Base-by-base conservation (phyloP, 2,329 filamentous ascomycete species). In the Colletotrichum tamarilloi region DNA sequence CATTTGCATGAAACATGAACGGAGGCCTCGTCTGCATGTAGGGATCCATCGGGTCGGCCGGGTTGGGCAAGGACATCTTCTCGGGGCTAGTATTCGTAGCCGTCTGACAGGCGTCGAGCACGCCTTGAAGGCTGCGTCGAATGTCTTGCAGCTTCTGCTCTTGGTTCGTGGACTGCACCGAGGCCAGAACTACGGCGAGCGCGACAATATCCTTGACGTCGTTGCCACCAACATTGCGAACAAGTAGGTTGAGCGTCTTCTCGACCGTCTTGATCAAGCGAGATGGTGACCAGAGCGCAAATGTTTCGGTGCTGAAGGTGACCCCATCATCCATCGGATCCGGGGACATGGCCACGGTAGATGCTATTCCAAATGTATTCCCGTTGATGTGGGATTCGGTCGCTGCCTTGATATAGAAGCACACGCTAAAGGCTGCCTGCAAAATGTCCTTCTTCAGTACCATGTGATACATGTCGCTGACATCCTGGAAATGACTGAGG, bases 351-450 rank as follows among this genome's bases (percentile, higher is more conserved):
- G 81, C 79, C 49, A 81, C 75, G 5, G 78, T 70, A 35, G 68
- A 70, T 16, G 62, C 68, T 16, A 68, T 67, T 6, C 72, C 68
- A 9, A 74, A 52, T 5, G 68, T 74, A 42, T 72, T 67, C 49
- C 71, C 63, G 46, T 66, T 67, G 58, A 60, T 66, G 49, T 68
- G 73, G 62, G 59, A 74, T 22, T 77, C 72, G 59, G 75, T 62
- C 55, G 80, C 78, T 32, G 80, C 80, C 68, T 82, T 83, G 77
- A 90, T 88, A 69, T 88, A 90, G 75, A 87, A 89, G 76, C 88
- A 90, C 14, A 90, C 81, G 70, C 87, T 88, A 57, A 90, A 84
- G 3, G 87, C 86, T 0, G 88, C 87, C 77, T 90, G 87, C 24
- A 89, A 81, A 28, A 90, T 86, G 74, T 90, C 88, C 72, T 85